Evolutionary conservation across 164 flowering plant genomes (phyloP).

Genomic region (Echeveria elegans): DNA sequence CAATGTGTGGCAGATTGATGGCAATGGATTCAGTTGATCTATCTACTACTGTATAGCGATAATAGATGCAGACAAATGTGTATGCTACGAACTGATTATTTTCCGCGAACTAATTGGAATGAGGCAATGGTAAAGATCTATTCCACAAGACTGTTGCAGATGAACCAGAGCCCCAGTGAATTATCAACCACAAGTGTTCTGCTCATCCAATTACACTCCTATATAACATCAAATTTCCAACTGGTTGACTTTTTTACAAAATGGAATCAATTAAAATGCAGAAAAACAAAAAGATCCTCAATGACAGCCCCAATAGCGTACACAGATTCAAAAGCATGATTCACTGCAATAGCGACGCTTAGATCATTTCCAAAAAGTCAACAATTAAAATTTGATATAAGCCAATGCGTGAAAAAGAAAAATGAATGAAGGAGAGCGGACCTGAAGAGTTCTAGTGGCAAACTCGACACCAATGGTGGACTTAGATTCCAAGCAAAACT

Average conservation of each 20-base stretch:
- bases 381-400: neutral
- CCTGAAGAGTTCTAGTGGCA: neutral
- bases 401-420: too few relatives aligned
- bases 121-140: too few relatives aligned
- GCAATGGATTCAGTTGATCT: too few relatives aligned
- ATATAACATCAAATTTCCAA: neutral
- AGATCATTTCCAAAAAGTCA: neutral
- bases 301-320: neutral
- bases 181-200: too few relatives aligned
- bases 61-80: too few relatives aligned
- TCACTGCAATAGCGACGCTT: neutral
- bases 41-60: too few relatives aligned
- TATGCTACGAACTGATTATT: too few relatives aligned
- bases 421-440: neutral
- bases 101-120: too few relatives aligned
- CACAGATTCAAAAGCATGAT: neutral
- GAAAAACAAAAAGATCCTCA: neutral
- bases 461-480: constrained; percentile 2
- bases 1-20: too few relatives aligned
- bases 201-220: neutral
- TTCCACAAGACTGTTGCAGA: too few relatives aligned
- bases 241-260: neutral
- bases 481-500: neutral
- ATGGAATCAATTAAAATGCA: neutral
- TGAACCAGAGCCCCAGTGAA: neutral